phyloP scores from a whole-genome alignment of 306 rosid species.

The Vicia sativa region DNA sequence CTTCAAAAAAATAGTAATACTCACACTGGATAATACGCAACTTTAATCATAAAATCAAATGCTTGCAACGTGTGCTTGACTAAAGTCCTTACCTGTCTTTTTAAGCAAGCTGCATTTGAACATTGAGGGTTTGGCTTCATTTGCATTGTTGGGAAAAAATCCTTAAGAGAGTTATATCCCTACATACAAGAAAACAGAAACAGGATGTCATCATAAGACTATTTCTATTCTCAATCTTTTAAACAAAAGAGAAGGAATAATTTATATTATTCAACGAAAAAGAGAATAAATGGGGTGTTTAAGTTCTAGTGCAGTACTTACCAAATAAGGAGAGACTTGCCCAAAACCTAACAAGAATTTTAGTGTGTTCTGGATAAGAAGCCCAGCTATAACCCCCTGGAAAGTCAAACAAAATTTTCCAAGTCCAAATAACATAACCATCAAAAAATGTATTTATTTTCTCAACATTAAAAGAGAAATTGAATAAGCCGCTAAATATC shows the following conservation, averaged over 20 bases:
- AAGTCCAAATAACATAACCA: constrained; percentile 20
- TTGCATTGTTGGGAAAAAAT: constrained; percentile 96
- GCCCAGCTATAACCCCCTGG: constrained; percentile 98
- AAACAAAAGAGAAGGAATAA: constrained; percentile 7
- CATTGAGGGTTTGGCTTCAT: constrained; percentile 99
- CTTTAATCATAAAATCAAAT: constrained; percentile 24
- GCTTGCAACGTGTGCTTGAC: constrained; percentile 23
- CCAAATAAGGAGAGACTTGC: constrained; percentile 87
- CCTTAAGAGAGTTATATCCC: constrained; percentile 98
- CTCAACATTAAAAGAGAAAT: constrained; percentile 13
- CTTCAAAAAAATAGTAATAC: not conserved
- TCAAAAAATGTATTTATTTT: not conserved
- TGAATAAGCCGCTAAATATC: constrained; percentile 25
- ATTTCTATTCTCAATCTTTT: constrained; percentile 3
- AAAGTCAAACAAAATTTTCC: constrained; percentile 33
- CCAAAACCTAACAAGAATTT: constrained; percentile 87
- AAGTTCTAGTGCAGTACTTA: constrained; percentile 39
- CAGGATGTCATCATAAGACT: constrained; percentile 11
- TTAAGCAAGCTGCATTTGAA: constrained; percentile 79
- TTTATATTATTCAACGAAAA: constrained; percentile 7
- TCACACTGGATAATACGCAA: constrained; percentile 4
- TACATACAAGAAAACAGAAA: constrained; percentile 44
- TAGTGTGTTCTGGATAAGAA: constrained; percentile 90
- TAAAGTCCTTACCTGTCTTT: constrained; percentile 67
- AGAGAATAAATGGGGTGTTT: constrained; percentile 22